phyloP scores from a whole-genome alignment of 345 rosid species.

The Cardamine chenopodiifolia region DNA sequence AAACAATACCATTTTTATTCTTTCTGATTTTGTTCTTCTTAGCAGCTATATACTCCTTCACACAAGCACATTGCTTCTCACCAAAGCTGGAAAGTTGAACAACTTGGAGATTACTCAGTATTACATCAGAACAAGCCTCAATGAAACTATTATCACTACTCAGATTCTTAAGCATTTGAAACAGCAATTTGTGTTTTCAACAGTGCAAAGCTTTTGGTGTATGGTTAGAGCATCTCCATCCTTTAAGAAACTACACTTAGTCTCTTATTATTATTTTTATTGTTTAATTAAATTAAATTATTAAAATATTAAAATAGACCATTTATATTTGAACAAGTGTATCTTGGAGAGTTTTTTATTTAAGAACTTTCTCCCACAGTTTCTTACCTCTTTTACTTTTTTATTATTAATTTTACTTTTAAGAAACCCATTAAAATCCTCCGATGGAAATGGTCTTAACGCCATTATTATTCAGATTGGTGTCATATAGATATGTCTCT shows the following conservation, averaged over 20 bases:
- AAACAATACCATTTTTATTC: not conserved
- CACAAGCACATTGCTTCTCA: conserved; percentile 72
- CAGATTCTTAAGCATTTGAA: conserved; percentile 1
- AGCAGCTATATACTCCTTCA: conserved; percentile 64
- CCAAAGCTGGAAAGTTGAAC: conserved; percentile 71
- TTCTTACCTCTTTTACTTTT: too few relatives aligned
- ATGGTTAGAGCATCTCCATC: conserved; percentile 5
- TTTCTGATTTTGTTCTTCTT: not conserved
- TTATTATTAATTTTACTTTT: too few relatives aligned
- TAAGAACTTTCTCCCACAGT: too few relatives aligned
- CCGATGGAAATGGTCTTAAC: too few relatives aligned
- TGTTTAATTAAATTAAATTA: too few relatives aligned
- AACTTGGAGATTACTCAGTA: not conserved
- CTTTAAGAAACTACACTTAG: too few relatives aligned
- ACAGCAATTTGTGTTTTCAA: not conserved
- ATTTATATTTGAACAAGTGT: too few relatives aligned
- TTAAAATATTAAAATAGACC: too few relatives aligned
- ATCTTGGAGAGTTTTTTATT: too few relatives aligned
- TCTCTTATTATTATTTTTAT: too few relatives aligned
- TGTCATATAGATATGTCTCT: conserved; percentile 1
- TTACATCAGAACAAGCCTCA: not conserved
- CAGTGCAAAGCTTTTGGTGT: conserved; percentile 29
- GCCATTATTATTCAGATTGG: conserved; percentile 26
- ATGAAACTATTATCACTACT: not conserved
- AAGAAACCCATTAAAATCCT: too few relatives aligned